These are phyloP conservation scores for Diaporthe aspalathi DNA, from an alignment of 2,329 filamentous ascomycete genomes.

Conservation along the genomic window DNA sequence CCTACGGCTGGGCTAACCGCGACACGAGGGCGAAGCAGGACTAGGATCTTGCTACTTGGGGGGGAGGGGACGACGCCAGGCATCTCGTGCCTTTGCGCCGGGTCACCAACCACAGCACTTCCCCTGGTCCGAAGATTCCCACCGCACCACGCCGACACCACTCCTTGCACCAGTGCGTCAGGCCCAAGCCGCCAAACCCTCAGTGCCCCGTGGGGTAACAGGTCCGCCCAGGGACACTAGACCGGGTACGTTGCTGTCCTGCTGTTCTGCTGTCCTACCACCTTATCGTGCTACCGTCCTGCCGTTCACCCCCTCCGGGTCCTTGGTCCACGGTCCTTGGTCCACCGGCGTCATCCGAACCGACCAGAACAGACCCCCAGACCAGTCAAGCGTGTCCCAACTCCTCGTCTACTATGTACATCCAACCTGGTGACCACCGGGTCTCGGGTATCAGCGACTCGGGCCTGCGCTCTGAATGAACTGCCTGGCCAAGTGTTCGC, in stretches of 20 bases:
- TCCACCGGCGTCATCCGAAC: conserved; percentile 20
- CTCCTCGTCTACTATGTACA: neutral
- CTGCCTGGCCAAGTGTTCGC: neutral
- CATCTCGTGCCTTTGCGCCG: conserved; percentile 37
- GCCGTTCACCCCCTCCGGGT: neutral
- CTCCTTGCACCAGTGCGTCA: conserved; percentile 18
- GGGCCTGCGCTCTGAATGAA: neutral
- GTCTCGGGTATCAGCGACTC: conserved; percentile 20
- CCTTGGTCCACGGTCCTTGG: neutral
- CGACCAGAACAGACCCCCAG: conserved; percentile 6
- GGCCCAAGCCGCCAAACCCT: conserved; percentile 15
- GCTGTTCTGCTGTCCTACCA: no score
- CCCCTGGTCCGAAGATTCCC: conserved; percentile 36
- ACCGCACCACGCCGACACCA: neutral
- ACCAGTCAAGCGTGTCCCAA: neutral
- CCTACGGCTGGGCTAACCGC: neutral
- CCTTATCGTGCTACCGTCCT: neutral
- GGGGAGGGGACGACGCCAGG: no score
- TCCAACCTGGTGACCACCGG: neutral
- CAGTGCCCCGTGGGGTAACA: conserved; percentile 19
- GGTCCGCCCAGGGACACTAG: neutral
- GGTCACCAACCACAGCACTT: conserved; percentile 35
- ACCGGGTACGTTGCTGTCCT: neutral
- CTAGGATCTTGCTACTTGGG: neutral
- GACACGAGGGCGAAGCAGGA: neutral